phyloP scores from a whole-genome alignment of 2,329 filamentous ascomycete genomes.

The Colletotrichum lindemuthianum region DNA sequence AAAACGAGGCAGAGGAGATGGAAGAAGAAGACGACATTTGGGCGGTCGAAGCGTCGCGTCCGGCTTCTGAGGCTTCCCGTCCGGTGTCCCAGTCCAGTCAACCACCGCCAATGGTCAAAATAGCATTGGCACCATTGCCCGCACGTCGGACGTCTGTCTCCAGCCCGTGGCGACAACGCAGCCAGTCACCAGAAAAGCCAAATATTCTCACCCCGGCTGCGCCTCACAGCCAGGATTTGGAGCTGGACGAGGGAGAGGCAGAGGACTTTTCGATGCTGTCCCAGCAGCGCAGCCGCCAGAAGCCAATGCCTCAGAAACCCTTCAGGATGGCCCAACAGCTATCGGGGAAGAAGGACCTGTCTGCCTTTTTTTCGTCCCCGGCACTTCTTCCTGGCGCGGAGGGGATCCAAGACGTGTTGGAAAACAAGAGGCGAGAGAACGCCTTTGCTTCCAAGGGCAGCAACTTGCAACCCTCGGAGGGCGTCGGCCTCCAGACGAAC shows the following conservation, averaged over 20 bases:
- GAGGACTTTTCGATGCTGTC: constrained; percentile 59
- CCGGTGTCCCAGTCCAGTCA: constrained; percentile 37
- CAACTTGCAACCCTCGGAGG: constrained; percentile 26
- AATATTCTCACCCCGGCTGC: constrained; percentile 33
- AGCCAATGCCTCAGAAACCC: constrained; percentile 23
- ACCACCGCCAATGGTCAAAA: constrained; percentile 43
- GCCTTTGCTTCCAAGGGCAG: constrained; percentile 14
- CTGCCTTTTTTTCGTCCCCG: constrained; percentile 68
- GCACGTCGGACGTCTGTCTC: constrained; percentile 43
- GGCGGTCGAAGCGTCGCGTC: constrained; percentile 65
- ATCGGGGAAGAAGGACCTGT: constrained; percentile 50
- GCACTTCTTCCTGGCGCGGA: constrained; percentile 49
- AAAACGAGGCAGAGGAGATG: constrained; percentile 24
- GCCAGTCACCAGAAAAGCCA: constrained; percentile 36
- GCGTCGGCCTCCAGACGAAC: constrained; percentile 44
- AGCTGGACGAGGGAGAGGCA: constrained; percentile 37
- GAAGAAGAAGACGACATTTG: constrained; percentile 65
- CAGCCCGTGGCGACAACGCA: constrained; percentile 52
- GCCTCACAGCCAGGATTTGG: constrained; percentile 1
- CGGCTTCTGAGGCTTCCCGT: constrained; percentile 56
- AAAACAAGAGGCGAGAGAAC: constrained; percentile 29
- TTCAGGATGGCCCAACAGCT: constrained; percentile 11
- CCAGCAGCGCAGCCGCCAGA: constrained; percentile 38
- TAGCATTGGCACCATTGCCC: constrained; percentile 37
- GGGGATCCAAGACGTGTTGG: constrained; percentile 23